phyloP scores from a whole-genome alignment of 352 stramenopile genomes.

The Pythium aphanidermatum region DNA sequence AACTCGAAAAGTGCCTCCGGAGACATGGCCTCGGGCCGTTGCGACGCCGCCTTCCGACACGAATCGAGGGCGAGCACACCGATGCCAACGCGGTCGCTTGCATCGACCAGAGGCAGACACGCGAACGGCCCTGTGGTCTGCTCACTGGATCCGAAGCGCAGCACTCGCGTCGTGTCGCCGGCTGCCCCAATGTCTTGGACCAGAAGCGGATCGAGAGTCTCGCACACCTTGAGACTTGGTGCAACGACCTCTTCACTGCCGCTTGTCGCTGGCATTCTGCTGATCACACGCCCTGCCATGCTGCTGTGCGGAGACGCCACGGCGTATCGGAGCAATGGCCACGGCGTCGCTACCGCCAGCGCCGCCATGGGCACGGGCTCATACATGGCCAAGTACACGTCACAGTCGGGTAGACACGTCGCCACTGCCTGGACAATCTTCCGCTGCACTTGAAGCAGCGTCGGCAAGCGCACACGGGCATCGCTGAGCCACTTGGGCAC shows the following conservation, averaged over 20 bases:
- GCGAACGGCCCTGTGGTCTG: slow-evolving; percentile 35
- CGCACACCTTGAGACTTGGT: slow-evolving; percentile 31
- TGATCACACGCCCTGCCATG: slow-evolving; percentile 36
- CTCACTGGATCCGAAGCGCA: slow-evolving; percentile 14
- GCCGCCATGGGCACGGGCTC: slow-evolving; percentile 38
- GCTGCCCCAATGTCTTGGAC: slow-evolving; percentile 31
- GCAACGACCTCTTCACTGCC: neutral
- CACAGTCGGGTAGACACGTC: slow-evolving; percentile 54
- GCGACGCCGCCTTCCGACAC: slow-evolving; percentile 37
- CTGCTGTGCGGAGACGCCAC: slow-evolving; percentile 41
- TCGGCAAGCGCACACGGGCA: slow-evolving; percentile 29
- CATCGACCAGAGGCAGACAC: slow-evolving; percentile 38
- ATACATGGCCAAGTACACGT: slow-evolving; percentile 64
- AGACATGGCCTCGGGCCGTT: slow-evolving; percentile 60
- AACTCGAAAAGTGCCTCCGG: slow-evolving; percentile 36
- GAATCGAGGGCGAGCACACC: slow-evolving; percentile 55
- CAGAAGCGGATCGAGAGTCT: slow-evolving; percentile 21
- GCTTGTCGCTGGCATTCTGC: neutral
- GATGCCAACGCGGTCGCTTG: slow-evolving; percentile 14
- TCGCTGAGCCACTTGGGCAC: slow-evolving; percentile 15
- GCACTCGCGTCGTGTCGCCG: slow-evolving; percentile 9
- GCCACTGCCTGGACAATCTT: slow-evolving; percentile 49
- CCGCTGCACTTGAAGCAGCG: slow-evolving; percentile 53
- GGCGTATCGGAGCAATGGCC: slow-evolving; percentile 35
- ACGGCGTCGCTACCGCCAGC: slow-evolving; percentile 18